Evolutionary conservation across 495 filamentous ascomycete genomes (phyloP), one percentile per base, ranked within the genome.

Genomic region (Penicillium daleae): DNA sequence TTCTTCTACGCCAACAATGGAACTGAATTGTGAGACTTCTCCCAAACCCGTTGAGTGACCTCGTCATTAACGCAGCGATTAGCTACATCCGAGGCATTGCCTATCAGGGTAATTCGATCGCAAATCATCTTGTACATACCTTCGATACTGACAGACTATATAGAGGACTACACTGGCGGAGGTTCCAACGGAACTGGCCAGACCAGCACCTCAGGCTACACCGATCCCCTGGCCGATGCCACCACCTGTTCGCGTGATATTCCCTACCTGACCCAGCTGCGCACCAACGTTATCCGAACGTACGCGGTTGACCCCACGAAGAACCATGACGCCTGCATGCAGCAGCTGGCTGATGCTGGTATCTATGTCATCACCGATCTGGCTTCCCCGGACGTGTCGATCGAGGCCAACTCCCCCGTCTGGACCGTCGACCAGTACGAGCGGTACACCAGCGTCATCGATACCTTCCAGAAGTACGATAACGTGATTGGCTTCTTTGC

Each of bases 401-500:
- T 99, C 82, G 90, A 90, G 79, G 87, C 92, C 39, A 82, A 89
- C 68, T 74, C 80, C 57, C 92, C 96, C 17, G 53, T 71, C 22
- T 98, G 96, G 96, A 88, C 90, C 67, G 83, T 87, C 56, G 84
- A 86, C 12, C 80, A 97, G 62, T 96, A 88, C 77, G 77, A 82
- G 6, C 88, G 91, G 52, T 99, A 99, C 80, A 90, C 90, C 62
- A 79, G 72, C n/a, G 95, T 99, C 27, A 77, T 99, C 42, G 93
- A 99, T 74, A 83, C 85, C 35, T 82, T 99, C 61, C 80, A 83
- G 63, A 82, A 89, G 65, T 97, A 97, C 79, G 83, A 81, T 74
- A 99, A 99, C 73, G 86, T 90, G 58, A 86, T 99, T 60, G 95
- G 96, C 67, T 99, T 98, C 86, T 98, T 98, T 76, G 91, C 93